These are phyloP conservation scores for Lumnitzera littorea DNA, from an alignment of 345 rosid species.

Conservation along the genomic window DNA sequence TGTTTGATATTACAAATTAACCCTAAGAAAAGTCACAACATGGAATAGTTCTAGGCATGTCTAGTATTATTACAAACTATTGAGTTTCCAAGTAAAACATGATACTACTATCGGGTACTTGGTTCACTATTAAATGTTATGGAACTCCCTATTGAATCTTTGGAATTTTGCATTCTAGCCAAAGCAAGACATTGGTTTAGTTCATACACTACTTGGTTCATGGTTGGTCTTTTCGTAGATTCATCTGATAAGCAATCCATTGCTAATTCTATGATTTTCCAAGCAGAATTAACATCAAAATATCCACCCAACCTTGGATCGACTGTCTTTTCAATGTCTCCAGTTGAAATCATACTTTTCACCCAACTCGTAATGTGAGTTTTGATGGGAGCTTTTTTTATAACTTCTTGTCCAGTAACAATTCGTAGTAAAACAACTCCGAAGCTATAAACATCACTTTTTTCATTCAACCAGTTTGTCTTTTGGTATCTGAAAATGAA, in stretches of 20 bases:
- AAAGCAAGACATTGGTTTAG: constrained; percentile 18
- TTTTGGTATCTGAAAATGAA: constrained; percentile 12
- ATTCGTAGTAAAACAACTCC: constrained; percentile 31
- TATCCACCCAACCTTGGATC: constrained; percentile 21
- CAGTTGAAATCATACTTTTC: constrained; percentile 9
- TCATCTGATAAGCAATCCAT: constrained; percentile 18
- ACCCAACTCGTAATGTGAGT: constrained; percentile 15
- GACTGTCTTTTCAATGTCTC: constrained; percentile 19
- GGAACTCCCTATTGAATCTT: no score
- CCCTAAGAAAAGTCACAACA: no score
- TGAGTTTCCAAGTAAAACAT: no score
- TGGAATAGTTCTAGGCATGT: no score
- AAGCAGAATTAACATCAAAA: constrained; percentile 19
- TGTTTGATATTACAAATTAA: no score
- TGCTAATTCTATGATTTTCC: constrained; percentile 25
- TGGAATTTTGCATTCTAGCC: neutral
- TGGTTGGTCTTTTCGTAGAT: constrained; percentile 19
- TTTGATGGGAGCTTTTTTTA: constrained; percentile 4
- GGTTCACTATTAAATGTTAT: no score
- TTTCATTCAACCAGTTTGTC: constrained; percentile 14
- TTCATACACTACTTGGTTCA: constrained; percentile 20
- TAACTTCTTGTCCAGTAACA: constrained; percentile 23
- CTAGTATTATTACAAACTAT: no score
- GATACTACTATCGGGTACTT: no score
- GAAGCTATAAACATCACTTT: constrained; percentile 35